Percentiles rank a stretch among this genome's conserved stretches.
Evolutionary conservation across 345 rosid species (phyloP).

Genomic region (Physaria fendleri): DNA sequence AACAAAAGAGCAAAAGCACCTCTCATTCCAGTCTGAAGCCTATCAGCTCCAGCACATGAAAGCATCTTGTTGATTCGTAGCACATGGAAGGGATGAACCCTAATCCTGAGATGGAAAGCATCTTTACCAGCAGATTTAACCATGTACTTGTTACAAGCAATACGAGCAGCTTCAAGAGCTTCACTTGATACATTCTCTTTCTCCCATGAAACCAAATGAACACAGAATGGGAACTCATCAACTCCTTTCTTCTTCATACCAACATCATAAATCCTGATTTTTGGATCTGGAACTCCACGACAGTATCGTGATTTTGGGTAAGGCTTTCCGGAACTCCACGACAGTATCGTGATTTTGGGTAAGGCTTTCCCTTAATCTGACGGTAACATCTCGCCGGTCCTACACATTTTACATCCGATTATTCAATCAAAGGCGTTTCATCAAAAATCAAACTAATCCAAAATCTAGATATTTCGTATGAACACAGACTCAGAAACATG

Average conservation of each 20-base stretch:
- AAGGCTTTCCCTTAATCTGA: constrained; percentile 60
- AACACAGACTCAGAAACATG: neutral
- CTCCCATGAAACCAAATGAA: constrained; percentile 63
- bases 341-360: constrained; percentile 53
- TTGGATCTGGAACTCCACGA: constrained; percentile 59
- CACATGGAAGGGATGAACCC: constrained; percentile 61
- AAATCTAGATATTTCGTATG: neutral
- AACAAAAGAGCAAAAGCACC: constrained; percentile 68
- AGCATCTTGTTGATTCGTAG: constrained; percentile 61
- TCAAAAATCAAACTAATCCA: neutral
- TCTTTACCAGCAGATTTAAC: constrained; percentile 55
- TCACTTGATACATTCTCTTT: constrained; percentile 59
- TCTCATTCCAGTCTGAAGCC: constrained; percentile 58
- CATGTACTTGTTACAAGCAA: constrained; percentile 68
- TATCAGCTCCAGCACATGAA: constrained; percentile 69
- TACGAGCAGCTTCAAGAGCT: constrained; percentile 59
- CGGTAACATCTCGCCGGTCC: constrained; percentile 41
- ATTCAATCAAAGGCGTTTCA: neutral
- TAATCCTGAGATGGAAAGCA: constrained; percentile 49
- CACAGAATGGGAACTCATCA: constrained; percentile 60
- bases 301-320: too few species aligned
- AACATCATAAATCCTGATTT: constrained; percentile 58
- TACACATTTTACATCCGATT: neutral
- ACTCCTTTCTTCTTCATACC: constrained; percentile 65
- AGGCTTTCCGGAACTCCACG: too few species aligned